Base-by-base conservation (phyloP, 2,329 filamentous ascomycete species). In the Fusarium udum region DNA sequence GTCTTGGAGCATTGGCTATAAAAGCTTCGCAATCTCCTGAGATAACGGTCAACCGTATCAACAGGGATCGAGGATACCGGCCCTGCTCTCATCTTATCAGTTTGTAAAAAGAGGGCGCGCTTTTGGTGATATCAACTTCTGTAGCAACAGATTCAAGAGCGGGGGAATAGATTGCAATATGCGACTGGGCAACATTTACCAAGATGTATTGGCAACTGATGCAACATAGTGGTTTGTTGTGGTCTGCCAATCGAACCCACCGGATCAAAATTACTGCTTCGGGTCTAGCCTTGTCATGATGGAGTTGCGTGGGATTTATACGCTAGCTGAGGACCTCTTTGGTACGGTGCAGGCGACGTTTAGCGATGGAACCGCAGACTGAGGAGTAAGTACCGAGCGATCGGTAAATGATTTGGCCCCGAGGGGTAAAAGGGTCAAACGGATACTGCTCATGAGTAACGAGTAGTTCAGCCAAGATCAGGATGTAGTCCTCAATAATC, bases 401-500 rank as follows among this genome's bases (percentile, higher is more conserved):
- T 32, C 15, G 11, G 22, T 24, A n/a, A 24, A 2, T 51, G 12
- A 20, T 51, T 51, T 34, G 16, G 10, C 11, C 10, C 34, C 24
- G 8, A 14, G 22, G 22, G 6, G 48, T 18, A 32, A 34, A 7
- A 10, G 12, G 18, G 15, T 18, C 11, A n/a, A 4, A 3, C 0
- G 11, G 18, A n/a, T 11, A 32, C 0, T 16, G 20, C 0, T 18
- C 18, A 6, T n/a, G 15, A 6, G 46, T 3, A 51, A 14, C 16
- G 8, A 51, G 15, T 7, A 51, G 11, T n/a, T 4, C 4, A 34
- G 6, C 1, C 22, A 24, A 6, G 22, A 34, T 2, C 8, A 11
- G 2, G 15, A 31, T 1, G 20, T 4, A 9, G 22, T 16, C 3
- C 7, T 7, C 3, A 3, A 16, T 12, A 31, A 13, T 31, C 4